Conservation (phyloP, 2,329 filamentous ascomycete genomes). For the Xylaria polymorpha region DNA sequence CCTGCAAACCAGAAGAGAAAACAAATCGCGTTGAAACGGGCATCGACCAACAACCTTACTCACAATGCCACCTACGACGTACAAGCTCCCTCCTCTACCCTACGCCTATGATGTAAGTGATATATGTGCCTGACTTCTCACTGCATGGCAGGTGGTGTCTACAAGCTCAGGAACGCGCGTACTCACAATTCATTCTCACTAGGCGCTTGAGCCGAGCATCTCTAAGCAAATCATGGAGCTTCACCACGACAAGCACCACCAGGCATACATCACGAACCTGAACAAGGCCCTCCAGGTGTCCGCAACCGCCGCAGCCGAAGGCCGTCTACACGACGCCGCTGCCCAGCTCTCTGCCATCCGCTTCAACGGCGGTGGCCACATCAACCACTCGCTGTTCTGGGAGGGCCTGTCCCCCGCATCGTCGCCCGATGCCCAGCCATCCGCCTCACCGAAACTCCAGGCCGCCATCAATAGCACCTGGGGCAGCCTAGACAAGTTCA, state of each 20-base stretch:
- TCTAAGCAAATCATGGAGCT: slow-evolving; percentile 84
- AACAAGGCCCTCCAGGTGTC: slow-evolving; percentile 74
- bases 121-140: background rate
- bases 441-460: slow-evolving; percentile 67
- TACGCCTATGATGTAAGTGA: slow-evolving; percentile 75
- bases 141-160: background rate
- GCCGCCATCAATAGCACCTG: slow-evolving; percentile 73
- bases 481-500: slow-evolving; percentile 75
- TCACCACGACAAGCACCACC: slow-evolving; percentile 83
- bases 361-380: slow-evolving; percentile 92
- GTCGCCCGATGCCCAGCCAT: slow-evolving; percentile 66
- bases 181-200: slow-evolving; percentile 15
- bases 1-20: background rate
- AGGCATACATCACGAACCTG: slow-evolving; percentile 80
- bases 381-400: slow-evolving; percentile 96
- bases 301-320: slow-evolving; percentile 63
- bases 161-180: background rate
- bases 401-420: slow-evolving; percentile 76
- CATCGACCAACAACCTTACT: background rate
- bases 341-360: slow-evolving; percentile 76
- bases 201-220: slow-evolving; percentile 80
- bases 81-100: slow-evolving; percentile 72
- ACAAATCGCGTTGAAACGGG: background rate
- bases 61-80: slow-evolving; percentile 58
- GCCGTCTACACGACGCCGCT: slow-evolving; percentile 69